Base-by-base conservation (phyloP, 352 stramenopile species). In the Phytophthora litchii region DNA sequence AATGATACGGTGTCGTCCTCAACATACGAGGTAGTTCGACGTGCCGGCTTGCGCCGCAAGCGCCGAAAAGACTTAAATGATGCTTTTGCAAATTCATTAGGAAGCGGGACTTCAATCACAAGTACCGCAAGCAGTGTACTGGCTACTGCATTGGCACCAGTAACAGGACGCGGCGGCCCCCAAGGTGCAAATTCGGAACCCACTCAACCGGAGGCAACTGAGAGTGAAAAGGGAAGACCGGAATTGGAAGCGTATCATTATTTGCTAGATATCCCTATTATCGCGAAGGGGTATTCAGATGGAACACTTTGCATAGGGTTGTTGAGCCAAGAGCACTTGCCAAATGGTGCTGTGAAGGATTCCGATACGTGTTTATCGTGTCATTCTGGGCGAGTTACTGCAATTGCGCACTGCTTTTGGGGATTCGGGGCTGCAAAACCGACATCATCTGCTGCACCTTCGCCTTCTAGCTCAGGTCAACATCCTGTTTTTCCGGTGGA, bases 201-300 rank as follows among this genome's bases (percentile, higher is more conserved):
- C 14, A 12, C n/a, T 36, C 25, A 50, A 7, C 41, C n/a, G 1
- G 54, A 64, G 27, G 14, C 45, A n/a, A 44, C 55, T 34, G 37
- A 31, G 17, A 45, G 40, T 6, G 40, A 52, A 34, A 31, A 60
- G 32, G 23, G 16, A 34, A 49, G 32, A 35, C 4, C 5, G 10
- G 44, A 63, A 0, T 27, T 64, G 10, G 14, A 50, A 19, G 50
- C 50, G 0, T 73, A 61, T 63, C 58, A 50, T 2, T 70, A 81
- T 38, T 60, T 92, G 32, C 46, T 89, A 38, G 80, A 92, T 41
- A 77, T 92, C 1, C 78, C 80, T 21, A 44, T 91, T 8, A 55
- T 87, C 8, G 68, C 47, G 11, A 80, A 73, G 36, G 79, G 80
- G 0, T 89, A 70, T 25, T 64, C 60, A 4, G 71, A 91, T 55